Evolutionary conservation across 2,329 filamentous ascomycete species (phyloP), one percentile per base, ranked within the genome.

Genomic region (Ceratocystis alfenasii): DNA sequence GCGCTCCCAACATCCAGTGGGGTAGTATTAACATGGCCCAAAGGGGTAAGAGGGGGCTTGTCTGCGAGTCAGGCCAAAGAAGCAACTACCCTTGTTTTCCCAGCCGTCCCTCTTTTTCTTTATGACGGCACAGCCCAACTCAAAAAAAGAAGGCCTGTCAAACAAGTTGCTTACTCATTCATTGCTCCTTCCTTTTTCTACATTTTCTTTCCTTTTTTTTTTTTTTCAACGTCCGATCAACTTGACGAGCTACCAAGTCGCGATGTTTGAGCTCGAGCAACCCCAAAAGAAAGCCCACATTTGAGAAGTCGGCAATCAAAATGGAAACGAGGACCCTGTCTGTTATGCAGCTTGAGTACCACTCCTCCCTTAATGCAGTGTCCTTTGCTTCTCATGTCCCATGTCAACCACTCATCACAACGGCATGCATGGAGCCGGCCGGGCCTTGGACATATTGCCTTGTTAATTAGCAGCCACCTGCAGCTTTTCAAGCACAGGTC

Each of bases 401-500:
- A 53, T 53, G 20, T 25, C 20, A 41, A 28, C 22, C 48, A 25
- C 48, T 53, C 5, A 53, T 25, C 48, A 53, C 36, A 41, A 41
- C 48, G 48, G 48, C 17, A 53, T 53, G 48, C 48, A 53, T 25
- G 20, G 48, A 53, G 25, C 48, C 22, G 22, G 20, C 48, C 22
- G 3, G 20, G 48, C 20, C 55, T 36, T 36, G 55, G 17, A n/a
- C 55, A 59, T 7, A 15, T 15, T 30, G 55, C 55, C 28, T 41
- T 59, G 25, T 62, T 48, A 62, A 63, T 62, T 66, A 20, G 28
- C 36, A 15, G 45, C 46, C 33, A 55, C 46, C 22, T 63, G 59
- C 59, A 66, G 65, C 61, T 63, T 66, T 48, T 53, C 33, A 46
- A 50, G 41, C 64, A 65, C 22, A 28, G 10, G 41, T 45, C 45